Conservation (phyloP, 371 early-diverging fungal species). For the Mortierella sp. region DNA sequence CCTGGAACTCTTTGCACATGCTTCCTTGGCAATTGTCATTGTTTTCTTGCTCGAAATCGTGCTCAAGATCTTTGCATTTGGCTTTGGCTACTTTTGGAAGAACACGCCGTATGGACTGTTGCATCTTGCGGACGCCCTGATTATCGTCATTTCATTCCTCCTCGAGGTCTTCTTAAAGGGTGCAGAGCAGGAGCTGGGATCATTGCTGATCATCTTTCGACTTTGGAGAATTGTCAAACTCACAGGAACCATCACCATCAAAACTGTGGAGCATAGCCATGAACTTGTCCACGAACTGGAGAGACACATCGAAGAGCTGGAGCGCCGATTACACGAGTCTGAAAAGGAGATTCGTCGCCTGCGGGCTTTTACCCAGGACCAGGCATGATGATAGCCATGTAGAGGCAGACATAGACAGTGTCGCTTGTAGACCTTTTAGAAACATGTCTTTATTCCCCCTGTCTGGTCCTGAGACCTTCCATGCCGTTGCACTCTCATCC, state of each 20-base stretch:
- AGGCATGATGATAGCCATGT: conserved; percentile 18
- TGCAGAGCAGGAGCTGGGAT: conserved; percentile 39
- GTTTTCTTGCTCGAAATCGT: conserved; percentile 45
- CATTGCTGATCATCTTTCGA: conserved; percentile 50
- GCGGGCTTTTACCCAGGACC: conserved; percentile 27
- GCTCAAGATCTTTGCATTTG: conserved; percentile 48
- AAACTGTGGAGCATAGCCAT: conserved; percentile 36
- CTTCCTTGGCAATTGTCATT: conserved; percentile 42
- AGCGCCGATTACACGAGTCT: conserved; percentile 29
- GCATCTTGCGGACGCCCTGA: conserved; percentile 44
- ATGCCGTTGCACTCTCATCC: no score
- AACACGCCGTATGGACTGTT: conserved; percentile 27
- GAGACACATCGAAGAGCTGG: conserved; percentile 19
- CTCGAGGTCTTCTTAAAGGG: conserved; percentile 45
- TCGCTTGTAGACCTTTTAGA: not conserved
- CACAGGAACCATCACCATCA: conserved; percentile 44
- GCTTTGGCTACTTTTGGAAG: conserved; percentile 37
- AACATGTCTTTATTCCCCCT: no score
- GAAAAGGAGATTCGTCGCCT: conserved; percentile 33
- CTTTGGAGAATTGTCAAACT: conserved; percentile 49
- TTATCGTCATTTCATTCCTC: conserved; percentile 46
- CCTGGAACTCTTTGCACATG: conserved; percentile 38
- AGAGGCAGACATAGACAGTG: not conserved
- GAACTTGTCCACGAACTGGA: conserved; percentile 3
- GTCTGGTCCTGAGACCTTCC: no score